phyloP scores from a whole-genome alignment of 2,329 filamentous ascomycete species.

The Daldinia sp. region DNA sequence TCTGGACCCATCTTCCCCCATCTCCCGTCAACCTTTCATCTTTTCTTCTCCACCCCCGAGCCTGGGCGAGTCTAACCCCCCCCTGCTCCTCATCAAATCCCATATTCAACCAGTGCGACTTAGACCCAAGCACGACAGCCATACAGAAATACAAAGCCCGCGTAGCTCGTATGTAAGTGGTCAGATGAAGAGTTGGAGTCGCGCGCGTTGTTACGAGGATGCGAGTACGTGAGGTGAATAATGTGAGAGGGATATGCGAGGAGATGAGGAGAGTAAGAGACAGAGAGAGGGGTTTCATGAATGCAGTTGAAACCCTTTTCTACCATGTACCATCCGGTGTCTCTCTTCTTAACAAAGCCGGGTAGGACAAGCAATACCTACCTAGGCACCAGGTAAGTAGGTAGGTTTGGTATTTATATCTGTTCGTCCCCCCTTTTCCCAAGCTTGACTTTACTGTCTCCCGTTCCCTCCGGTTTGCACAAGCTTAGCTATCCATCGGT shows the following conservation, averaged over 20 bases:
- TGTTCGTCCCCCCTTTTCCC: conserved; percentile 15
- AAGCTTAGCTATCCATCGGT: conserved; percentile 21
- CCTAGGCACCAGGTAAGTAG: background rate
- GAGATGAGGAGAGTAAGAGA: background rate
- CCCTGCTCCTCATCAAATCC: conserved; percentile 21
- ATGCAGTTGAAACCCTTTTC: conserved; percentile 22
- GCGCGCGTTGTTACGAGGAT: conserved; percentile 9
- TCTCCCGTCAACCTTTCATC: conserved; percentile 12
- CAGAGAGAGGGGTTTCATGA: conserved; percentile 16
- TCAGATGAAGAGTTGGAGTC: conserved; percentile 35
- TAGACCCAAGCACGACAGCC: conserved; percentile 36
- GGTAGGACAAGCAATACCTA: conserved; percentile 10
- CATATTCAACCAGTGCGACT: conserved; percentile 25
- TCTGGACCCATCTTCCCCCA: conserved; percentile 5
- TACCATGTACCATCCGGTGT: conserved; percentile 3
- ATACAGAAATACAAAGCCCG: conserved; percentile 5
- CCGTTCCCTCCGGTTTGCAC: conserved; percentile 38
- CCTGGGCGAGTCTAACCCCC: conserved; percentile 4
- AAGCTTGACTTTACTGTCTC: conserved; percentile 19
- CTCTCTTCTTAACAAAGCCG: conserved; percentile 22
- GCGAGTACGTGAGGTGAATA: background rate
- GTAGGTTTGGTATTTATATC: conserved; percentile 41
- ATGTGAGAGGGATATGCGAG: background rate
- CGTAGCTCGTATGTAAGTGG: conserved; percentile 33
- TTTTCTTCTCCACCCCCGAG: conserved; percentile 7